phyloP scores from a whole-genome alignment of 2,329 filamentous ascomycete species.

The Gaeumannomyces tritici region DNA sequence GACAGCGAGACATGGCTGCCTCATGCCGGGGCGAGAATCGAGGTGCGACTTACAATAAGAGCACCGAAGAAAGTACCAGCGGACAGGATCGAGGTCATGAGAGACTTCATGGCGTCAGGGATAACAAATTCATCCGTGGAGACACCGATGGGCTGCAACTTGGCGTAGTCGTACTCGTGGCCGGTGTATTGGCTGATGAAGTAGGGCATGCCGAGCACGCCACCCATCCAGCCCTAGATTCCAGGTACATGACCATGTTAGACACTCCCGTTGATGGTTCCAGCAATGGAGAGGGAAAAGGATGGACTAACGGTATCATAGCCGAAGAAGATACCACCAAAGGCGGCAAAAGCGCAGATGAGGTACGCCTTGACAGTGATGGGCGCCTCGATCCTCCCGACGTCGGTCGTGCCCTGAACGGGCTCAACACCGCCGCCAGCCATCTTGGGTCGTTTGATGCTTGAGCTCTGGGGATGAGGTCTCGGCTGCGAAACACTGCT shows the following conservation, averaged over 20 bases:
- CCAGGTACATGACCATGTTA: background rate
- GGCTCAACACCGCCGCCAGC: slow-evolving; percentile 6
- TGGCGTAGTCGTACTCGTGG: background rate
- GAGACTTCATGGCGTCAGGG: slow-evolving; percentile 28
- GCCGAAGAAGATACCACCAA: slow-evolving; percentile 68
- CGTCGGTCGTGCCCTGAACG: slow-evolving; percentile 30
- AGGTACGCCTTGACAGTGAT: slow-evolving; percentile 60
- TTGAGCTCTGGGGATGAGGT: background rate
- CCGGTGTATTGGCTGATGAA: slow-evolving; percentile 29
- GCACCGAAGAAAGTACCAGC: slow-evolving; percentile 72
- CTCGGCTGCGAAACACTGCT: background rate
- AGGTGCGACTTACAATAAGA: slow-evolving; percentile 33
- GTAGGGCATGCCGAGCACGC: slow-evolving; percentile 42
- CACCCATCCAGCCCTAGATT: slow-evolving; percentile 56
- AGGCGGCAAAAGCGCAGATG: slow-evolving; percentile 61
- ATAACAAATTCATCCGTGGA: background rate
- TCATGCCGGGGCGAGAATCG: background rate
- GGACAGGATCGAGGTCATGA: slow-evolving; percentile 69
- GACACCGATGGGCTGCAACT: background rate
- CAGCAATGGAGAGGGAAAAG: background rate
- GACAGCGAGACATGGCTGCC: background rate
- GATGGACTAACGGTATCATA: slow-evolving; percentile 47
- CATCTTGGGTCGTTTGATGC: background rate
- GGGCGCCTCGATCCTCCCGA: slow-evolving; percentile 55
- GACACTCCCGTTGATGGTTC: background rate